Base-by-base conservation (phyloP, 768 basidiomycete genomes). In the Tylopilus felleus region DNA sequence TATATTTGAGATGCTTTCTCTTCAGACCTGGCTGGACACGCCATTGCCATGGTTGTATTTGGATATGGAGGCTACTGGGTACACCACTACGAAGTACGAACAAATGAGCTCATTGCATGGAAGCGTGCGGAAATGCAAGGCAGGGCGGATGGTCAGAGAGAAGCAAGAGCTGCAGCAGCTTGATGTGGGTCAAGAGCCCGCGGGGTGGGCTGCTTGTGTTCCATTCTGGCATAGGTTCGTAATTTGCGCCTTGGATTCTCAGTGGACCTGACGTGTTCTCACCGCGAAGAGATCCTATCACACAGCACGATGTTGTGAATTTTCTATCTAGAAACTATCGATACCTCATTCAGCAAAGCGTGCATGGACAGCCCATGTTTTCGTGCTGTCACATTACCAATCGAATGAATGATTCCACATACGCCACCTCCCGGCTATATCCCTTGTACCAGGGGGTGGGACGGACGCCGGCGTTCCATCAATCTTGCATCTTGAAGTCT, bases 61-160 rank as follows among this genome's bases (percentile, higher is more conserved):
- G 88, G 86, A 2, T 84, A 77, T 63, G 76, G 74, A 12, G 91
- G 91, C 36, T 93, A 93, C 74, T 87, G 80, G 79, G 85, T 80
- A 19, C 82, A 87, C 64, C 69, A 71, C 35, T 86, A 85, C 79
- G 88, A 90, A 62, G 59, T 74, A 47, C 76, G 81, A n/a, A 80
- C 86, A 2, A 76, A 69, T 8, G 83, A 78, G 48, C 72, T 90
- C 19, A 71, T 92, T 21, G 78, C 79, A 28, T 75, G 80, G 70
- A 89, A 86, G 71, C 81, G 83, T 46, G 76, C 71, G 21, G 77
- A 86, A 63, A 79, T 91, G 58, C 78, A 79, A 50, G 75, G 54
- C 36, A 85, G 66, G 71, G 72, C 60, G 64, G 71, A 56, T 63
- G 65, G 52, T 60, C 31, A 25, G 21, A 51, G 49, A 29, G 60